These are phyloP conservation scores for Chlamydomonas eustigma DNA, from an alignment of 139 green algal species.

Conservation along the genomic window DNA sequence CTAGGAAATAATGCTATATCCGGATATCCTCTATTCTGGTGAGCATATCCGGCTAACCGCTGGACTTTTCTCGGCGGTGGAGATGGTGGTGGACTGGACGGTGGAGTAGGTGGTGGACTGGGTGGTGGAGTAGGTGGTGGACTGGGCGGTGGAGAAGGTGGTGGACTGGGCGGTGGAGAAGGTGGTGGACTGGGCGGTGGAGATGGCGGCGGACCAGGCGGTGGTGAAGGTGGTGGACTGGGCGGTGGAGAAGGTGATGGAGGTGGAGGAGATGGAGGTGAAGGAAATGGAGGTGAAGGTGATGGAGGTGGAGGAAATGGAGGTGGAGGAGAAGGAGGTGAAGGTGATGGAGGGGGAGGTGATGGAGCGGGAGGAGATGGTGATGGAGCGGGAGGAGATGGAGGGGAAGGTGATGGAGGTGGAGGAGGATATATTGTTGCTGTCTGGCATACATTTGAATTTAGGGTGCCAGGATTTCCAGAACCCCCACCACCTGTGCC, in stretches of 20 bases:
- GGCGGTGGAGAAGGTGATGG: background rate
- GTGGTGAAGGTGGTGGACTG: background rate
- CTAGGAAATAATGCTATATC: too few species aligned
- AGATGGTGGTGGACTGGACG: background rate
- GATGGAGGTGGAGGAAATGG: background rate
- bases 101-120: background rate
- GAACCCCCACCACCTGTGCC: too few species aligned
- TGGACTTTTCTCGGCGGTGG: too few species aligned
- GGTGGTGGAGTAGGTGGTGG: background rate
- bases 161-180: too few species aligned
- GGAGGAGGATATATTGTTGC: too few species aligned
- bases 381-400: background rate
- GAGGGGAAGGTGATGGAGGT: background rate
- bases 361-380: background rate
- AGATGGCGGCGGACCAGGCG: background rate
- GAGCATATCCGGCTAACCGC: too few species aligned
- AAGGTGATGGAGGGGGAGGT: background rate
- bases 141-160: background rate
- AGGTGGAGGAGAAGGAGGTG: background rate
- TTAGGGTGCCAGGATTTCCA: too few species aligned
- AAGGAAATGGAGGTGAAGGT: background rate
- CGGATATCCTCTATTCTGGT: too few species aligned
- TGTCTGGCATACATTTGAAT: too few species aligned
- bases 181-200: background rate
- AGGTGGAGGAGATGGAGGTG: background rate